Base-by-base conservation (phyloP, 164 flowering plant genomes). In the Kingdonia uniflora region DNA sequence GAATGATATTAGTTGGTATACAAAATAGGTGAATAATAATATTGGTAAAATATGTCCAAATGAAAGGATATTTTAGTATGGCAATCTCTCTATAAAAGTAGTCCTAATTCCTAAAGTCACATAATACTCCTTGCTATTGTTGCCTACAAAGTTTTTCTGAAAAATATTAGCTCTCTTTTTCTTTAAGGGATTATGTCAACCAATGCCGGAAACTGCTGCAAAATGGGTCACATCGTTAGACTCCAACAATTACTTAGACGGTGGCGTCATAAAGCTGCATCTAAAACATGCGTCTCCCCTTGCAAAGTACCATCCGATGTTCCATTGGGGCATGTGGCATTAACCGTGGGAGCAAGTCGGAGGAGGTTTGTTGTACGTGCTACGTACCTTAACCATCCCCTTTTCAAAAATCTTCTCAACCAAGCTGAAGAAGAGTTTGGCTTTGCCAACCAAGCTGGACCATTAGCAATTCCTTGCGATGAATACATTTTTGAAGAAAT, bases 301-400 rank as follows among this genome's bases (percentile, higher is more conserved):
- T 15, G 22, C 22, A 42, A 58, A 14, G 47, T 56, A 4, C 81
- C 82, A 58, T 50, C 78, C 6, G 88, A 81, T 54, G 94, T 85
- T 0, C 86, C 87, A 0, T 58, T 76, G 0, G 95, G 89, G 14
- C 87, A 85, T 80, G 76, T 85, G 58, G 87, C 95, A n/a, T 58
- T 85, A 29, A 60, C 59, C 51, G 87, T 82, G 16, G 95, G 88
- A 1, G 37, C 20, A 41, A 58, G 54, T 5, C 39, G 60, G 50
- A 55, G 65, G 67, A 64, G 95, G 51, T 82, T 68, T 58, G 65
- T 82, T 13, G 71, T 85, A 25, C 80, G 73, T 19, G 74, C 81
- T 58, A 58, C 79, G 54, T 56, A 79, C 70, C 80, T 80, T 42
- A 80, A 80, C 73, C 80, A 85, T 59, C 87, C 89, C 0, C 41